These are phyloP conservation scores for Mucor circinelloides DNA, from an alignment of 371 early-diverging fungal species.

Conservation along the genomic window DNA sequence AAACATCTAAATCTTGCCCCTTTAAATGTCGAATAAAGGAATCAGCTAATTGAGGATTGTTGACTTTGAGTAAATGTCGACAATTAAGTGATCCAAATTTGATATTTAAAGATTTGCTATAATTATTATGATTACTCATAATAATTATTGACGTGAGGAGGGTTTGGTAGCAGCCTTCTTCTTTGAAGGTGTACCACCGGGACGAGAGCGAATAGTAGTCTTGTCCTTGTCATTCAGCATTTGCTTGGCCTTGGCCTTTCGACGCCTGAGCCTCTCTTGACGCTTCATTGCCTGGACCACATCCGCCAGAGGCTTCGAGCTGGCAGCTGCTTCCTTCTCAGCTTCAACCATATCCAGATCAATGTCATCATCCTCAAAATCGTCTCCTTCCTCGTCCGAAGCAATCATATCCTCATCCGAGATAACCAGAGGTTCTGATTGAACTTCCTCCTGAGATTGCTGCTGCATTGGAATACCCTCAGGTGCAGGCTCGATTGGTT, in stretches of 20 bases:
- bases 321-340: neutral
- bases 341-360: neutral
- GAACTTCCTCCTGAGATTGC: neutral
- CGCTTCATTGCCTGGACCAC: neutral
- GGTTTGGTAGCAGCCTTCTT: neutral
- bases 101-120: neutral
- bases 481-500: no score
- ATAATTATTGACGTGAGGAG: neutral
- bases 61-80: neutral
- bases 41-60: neutral
- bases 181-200: neutral
- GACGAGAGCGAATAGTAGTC: neutral
- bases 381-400: no score
- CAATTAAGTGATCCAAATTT: neutral
- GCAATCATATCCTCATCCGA: neutral
- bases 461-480: no score
- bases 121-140: neutral
- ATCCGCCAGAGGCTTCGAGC: neutral
- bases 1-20: slow-evolving; percentile 25
- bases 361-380: neutral
- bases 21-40: neutral
- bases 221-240: neutral
- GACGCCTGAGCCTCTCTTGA: no score
- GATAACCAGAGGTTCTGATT: no score
- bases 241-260: neutral